Evolutionary conservation across 2,329 filamentous ascomycete genomes (phyloP).

Genomic region (Cylindrodendrum hubeiense): DNA sequence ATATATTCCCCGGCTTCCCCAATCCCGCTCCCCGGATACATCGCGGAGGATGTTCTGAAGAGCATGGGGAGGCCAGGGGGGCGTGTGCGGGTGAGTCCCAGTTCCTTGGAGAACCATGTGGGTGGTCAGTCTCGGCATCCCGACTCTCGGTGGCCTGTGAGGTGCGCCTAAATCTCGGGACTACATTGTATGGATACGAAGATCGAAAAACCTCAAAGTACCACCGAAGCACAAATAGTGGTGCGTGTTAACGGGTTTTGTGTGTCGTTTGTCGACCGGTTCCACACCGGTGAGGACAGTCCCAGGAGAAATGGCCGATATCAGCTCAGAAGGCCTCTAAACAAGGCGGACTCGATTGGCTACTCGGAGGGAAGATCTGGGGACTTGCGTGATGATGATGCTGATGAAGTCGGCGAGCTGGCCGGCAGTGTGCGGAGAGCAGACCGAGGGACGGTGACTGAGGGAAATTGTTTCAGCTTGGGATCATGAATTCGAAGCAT

Average conservation of each 20-base stretch:
- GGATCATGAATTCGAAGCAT: neutral
- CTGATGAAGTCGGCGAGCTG: neutral
- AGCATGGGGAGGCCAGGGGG: too few species aligned
- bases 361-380: neutral
- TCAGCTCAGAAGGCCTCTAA: neutral
- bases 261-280: neutral
- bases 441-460: neutral
- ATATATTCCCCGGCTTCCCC: neutral
- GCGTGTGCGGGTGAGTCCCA: too few species aligned
- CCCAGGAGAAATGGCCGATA: neutral
- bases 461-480: neutral
- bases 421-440: neutral
- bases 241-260: neutral
- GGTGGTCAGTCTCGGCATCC: too few species aligned
- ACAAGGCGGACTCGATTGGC: neutral
- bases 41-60: too few species aligned
- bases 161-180: too few species aligned
- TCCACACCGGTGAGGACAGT: neutral
- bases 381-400: neutral
- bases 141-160: too few species aligned
- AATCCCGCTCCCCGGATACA: neutral
- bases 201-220: neutral
- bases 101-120: too few species aligned
- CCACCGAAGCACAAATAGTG: too few species aligned
- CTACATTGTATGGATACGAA: neutral